These are phyloP conservation scores for Rhododendron kiyosumense DNA, from an alignment of 148 eudicot species.

Conservation along the genomic window DNA sequence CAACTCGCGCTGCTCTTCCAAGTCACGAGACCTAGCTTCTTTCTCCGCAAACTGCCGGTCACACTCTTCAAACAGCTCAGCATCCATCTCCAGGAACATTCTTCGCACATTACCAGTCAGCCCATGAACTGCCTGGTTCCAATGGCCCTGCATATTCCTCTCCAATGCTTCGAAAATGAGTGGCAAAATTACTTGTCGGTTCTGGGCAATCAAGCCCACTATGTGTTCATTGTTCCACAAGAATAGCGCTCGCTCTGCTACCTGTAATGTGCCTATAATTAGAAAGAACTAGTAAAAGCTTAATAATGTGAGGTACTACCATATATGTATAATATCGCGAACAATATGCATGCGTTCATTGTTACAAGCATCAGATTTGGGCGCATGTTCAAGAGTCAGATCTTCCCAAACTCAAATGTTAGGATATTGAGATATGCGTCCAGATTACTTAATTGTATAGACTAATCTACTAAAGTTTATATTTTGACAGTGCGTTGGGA, in stretches of 20 bases:
- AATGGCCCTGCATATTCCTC: constrained; percentile 35
- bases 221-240: constrained; percentile 55
- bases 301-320: neutral
- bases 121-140: constrained; percentile 53
- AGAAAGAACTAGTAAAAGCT: constrained; percentile 1
- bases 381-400: neutral
- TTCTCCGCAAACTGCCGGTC: constrained; percentile 25
- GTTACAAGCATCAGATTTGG: neutral
- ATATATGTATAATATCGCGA: neutral
- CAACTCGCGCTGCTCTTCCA: constrained; percentile 30
- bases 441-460: neutral
- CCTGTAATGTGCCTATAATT: constrained; percentile 23
- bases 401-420: neutral
- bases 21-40: constrained; percentile 19
- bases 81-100: constrained; percentile 50
- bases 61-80: constrained; percentile 42
- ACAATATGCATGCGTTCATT: neutral
- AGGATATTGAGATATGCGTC: neutral
- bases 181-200: constrained; percentile 39
- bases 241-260: constrained; percentile 53
- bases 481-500: neutral
- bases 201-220: constrained; percentile 38
- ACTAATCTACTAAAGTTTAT: no score
- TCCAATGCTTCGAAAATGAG: constrained; percentile 40
- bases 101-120: constrained; percentile 36